phyloP scores from a whole-genome alignment of 2,329 filamentous ascomycete genomes.

The Penicillium nordicum region DNA sequence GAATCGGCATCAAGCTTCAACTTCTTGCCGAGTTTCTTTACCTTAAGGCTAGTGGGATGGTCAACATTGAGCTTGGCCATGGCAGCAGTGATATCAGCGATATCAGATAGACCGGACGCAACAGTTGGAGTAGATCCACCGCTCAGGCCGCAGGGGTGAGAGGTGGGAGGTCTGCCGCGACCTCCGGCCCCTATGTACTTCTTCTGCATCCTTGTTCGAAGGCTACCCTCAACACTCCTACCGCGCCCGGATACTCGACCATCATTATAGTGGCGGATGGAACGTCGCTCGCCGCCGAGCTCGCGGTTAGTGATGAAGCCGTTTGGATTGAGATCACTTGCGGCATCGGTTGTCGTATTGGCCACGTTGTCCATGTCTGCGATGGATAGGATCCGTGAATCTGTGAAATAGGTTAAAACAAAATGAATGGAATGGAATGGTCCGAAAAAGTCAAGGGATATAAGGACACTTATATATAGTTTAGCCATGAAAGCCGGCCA shows the following conservation, averaged over 20 bases:
- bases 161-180: neutral
- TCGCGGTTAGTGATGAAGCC: slow-evolving; percentile 2
- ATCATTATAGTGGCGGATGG: slow-evolving; percentile 2
- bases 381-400: neutral
- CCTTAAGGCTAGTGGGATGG: neutral
- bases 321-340: neutral
- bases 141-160: neutral
- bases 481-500: neutral
- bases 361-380: neutral
- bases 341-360: neutral
- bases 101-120: neutral
- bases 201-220: neutral
- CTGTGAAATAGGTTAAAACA: neutral
- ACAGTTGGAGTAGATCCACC: neutral
- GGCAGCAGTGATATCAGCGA: neutral
- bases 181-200: too few species aligned
- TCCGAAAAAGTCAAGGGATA: neutral
- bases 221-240: neutral
- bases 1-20: neutral
- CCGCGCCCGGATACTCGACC: slow-evolving; percentile 1
- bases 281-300: slow-evolving; percentile 2
- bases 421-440: neutral
- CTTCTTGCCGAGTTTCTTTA: neutral
- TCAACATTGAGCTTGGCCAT: neutral
- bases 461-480: neutral